Evolutionary conservation across 2,329 filamentous ascomycete species (phyloP).

Genomic region (Immersiporthe knoxdaviesiana): DNA sequence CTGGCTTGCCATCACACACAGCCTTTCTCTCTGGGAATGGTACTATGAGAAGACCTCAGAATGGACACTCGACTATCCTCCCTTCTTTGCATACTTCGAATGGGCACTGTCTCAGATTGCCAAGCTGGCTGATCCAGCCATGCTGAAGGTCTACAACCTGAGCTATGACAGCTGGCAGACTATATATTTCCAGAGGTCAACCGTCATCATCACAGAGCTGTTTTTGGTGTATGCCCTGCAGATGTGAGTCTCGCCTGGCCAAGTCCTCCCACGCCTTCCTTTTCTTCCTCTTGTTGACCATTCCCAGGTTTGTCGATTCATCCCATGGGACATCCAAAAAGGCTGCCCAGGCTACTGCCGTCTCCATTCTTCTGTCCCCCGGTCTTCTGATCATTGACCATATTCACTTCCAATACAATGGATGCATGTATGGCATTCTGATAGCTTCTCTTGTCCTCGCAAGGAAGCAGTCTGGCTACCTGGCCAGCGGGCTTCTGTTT

Average conservation of each 20-base stretch:
- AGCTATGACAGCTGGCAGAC: conserved; percentile 92
- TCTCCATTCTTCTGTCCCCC: conserved; percentile 89
- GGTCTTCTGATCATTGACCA: conserved; percentile 97
- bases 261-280: neutral
- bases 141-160: conserved; percentile 81
- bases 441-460: conserved; percentile 85
- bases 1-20: conserved; percentile 96
- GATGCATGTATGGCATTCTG: conserved; percentile 89
- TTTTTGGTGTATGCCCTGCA: conserved; percentile 82
- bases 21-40: conserved; percentile 84
- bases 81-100: conserved; percentile 97
- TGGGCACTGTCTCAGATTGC: conserved; percentile 86
- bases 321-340: conserved; percentile 67
- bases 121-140: conserved; percentile 73
- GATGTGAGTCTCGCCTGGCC: conserved; percentile 50
- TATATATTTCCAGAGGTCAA: conserved; percentile 87
- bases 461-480: conserved; percentile 71
- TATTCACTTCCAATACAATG: conserved; percentile 99
- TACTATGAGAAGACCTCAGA: conserved; percentile 97
- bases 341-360: conserved; percentile 80
- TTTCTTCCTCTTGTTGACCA: conserved; percentile 18
- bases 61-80: conserved; percentile 99
- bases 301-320: conserved; percentile 71
- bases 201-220: conserved; percentile 84
- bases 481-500: conserved; percentile 81